Base-by-base conservation (phyloP, 2,329 filamentous ascomycete species). In the Penicillium rolfsii region DNA sequence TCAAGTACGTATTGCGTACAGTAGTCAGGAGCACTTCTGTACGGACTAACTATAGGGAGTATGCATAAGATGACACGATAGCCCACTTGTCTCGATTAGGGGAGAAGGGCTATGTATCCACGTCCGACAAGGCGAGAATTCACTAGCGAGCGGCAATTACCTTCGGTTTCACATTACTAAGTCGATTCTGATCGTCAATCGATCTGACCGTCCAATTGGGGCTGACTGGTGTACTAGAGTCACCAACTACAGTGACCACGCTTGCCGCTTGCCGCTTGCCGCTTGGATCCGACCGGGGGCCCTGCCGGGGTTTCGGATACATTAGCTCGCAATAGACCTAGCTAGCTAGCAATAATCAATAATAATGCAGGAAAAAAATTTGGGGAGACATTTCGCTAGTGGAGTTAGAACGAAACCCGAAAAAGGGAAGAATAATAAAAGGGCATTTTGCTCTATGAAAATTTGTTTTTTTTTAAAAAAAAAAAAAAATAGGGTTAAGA, bases 231-330 rank as follows among this genome's bases (percentile, higher is more conserved):
- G 52, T 45, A n/a, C 43, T 33, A 5, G 19, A 22, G 19, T 22
- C 19, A 22, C 19, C 19, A 22, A 22, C 30, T 33, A 11, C 1
- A 11, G 8, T 33, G 19, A 11, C 30, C 57, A 62, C 62, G 49
- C 43, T 63, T 55, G 60, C 60, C 54, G 54, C 45, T 36, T 59
- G 19, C 19, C 19, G 19, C 19, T 22, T 22, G 60, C 60, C 57
- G 58, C 50, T 45, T 35, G n/a, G 54, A 55, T 60, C 59, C 46
- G 57, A 59, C 59, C 57, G 62, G 49, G 59, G 33, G 26, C 38
- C 38, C 55, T 43, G 36, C 53, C 52, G 48, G 46, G 41, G 33
- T 24, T 19, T 30, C 46, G 19, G 52, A 28, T 33, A 33, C 30
- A 33, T 26, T 36, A 36, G 35, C 35, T 36, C 12, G 3, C 26